phyloP scores from a whole-genome alignment of 306 rosid genomes.

The Vachellia pachyceras region DNA sequence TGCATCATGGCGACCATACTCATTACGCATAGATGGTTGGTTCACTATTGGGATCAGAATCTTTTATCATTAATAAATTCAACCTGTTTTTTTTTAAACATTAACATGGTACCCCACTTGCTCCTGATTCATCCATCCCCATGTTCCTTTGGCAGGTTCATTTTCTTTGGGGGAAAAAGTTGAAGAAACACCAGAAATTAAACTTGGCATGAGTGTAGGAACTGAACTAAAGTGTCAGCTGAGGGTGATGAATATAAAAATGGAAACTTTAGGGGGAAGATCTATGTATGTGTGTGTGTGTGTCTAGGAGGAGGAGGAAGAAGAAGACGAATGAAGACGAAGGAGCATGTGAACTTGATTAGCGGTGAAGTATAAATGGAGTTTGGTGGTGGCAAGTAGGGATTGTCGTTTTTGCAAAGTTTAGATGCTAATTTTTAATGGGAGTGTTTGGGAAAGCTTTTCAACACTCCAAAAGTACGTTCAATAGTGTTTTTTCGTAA shows the following conservation, averaged over 20 bases:
- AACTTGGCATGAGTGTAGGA: neutral
- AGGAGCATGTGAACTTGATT: constrained; percentile 51
- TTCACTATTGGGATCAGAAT: constrained; percentile 24
- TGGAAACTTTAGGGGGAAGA: neutral
- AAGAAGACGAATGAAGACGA: constrained; percentile 1
- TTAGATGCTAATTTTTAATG: neutral
- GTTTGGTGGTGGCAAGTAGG: constrained; percentile 1
- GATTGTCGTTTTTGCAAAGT: constrained; percentile 31
- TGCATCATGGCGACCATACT: neutral
- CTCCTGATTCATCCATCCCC: neutral
- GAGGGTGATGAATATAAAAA: neutral
- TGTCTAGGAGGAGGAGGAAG: neutral
- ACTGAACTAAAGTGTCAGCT: neutral
- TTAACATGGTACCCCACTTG: neutral
- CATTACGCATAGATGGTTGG: neutral
- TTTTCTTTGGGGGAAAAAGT: neutral
- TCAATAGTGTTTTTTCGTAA: too few species aligned
- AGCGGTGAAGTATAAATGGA: constrained; percentile 41
- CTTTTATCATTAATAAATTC: neutral
- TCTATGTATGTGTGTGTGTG: neutral
- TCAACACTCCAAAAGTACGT: too few species aligned
- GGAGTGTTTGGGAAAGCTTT: too few species aligned
- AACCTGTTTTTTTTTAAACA: neutral
- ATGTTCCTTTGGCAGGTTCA: neutral
- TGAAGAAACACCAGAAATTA: neutral